Base-by-base conservation (phyloP, 495 filamentous ascomycete species). In the Baudoinia panamericana region DNA sequence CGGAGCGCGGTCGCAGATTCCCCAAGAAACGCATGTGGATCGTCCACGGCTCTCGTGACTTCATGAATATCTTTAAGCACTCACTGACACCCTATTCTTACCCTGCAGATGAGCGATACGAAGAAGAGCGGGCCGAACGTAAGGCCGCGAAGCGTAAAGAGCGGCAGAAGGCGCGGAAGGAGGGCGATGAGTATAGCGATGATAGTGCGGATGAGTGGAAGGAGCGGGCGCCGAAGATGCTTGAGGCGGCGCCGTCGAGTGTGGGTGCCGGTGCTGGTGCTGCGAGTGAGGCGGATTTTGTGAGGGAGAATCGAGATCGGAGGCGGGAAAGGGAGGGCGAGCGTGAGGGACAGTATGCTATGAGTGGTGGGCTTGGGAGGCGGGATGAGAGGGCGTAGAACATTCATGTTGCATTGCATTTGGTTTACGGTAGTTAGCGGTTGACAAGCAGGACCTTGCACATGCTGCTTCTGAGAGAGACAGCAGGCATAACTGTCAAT, bases 51-150 rank as follows among this genome's bases (percentile, higher is more conserved):
- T 17, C 39, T 2, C 16, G 16, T n/a, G 28, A 32, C 29, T 42
- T 42, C 20, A n/a, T 13, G 9, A 5, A 12, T 11, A 12, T 36
- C 26, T 41, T 47, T 21, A n/a, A 36, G 27, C 13, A 3, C 23
- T n/a, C 41, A 45, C 42, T 45, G 12, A 45, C 35, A 8, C 34
- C 2, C 2, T 12, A 45, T 23, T 29, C 42, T 21, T 24, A 6
- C 20, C 12, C 34, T 5, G 19, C 42, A 48, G 53, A 55, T 30
- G 47, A 51, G 32, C 43, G 48, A 17, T 52, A 54, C 25, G 59
- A 63, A 12, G 54, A 52, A 21, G 62, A 66, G 33, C 45, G 47
- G 36, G 19, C 18, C 13, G 45, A 50, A 23, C 50, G 50, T 37
- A 50, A 46, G 37, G 37, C 46, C 4, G 20, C 27, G 3, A 43